A percentile compares a stretch with the other conserved stretches of the same genome.
These are phyloP conservation scores for Pseudogymnoascus sp. DNA, from an alignment of 2,329 filamentous ascomycete species.

Conservation along the genomic window DNA sequence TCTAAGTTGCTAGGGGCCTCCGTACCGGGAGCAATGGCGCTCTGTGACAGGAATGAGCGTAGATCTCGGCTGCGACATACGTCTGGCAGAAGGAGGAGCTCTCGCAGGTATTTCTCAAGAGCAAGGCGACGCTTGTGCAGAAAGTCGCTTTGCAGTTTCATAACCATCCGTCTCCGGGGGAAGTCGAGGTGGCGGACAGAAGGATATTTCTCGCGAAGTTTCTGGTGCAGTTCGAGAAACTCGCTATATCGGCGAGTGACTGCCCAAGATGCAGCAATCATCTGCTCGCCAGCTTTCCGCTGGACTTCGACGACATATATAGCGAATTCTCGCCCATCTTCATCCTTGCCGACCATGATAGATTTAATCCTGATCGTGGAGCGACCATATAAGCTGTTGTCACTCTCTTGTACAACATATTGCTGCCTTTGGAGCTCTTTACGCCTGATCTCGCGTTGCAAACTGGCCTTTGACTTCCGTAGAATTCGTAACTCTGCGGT, in stretches of 20 bases:
- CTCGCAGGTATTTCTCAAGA: conserved; percentile 75
- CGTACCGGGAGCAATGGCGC: conserved; percentile 60
- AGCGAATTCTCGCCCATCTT: conserved; percentile 87
- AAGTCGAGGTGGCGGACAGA: conserved; percentile 88
- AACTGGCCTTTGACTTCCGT: conserved; percentile 84
- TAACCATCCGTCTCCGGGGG: conserved; percentile 80
- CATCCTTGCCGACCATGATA: conserved; percentile 84
- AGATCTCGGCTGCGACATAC: conserved; percentile 91
- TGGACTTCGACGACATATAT: conserved; percentile 90
- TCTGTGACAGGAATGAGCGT: conserved; percentile 84
- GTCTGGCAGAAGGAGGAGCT: conserved; percentile 77
- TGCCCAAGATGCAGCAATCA: conserved; percentile 92
- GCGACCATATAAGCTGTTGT: conserved; percentile 91
- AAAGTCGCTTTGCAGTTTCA: conserved; percentile 96
- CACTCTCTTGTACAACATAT: conserved; percentile 94
- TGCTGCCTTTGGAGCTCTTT: conserved; percentile 96
- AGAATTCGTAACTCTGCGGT: conserved; percentile 86
- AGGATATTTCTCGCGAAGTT: conserved; percentile 72
- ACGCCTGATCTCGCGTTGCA: conserved; percentile 82
- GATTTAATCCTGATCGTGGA: conserved; percentile 85
- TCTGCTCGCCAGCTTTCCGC: conserved; percentile 83
- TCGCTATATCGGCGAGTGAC: conserved; percentile 92
- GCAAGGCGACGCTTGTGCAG: conserved; percentile 77
- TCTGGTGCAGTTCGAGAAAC: conserved; percentile 91
- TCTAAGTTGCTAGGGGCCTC: conserved; percentile 45